phyloP scores from a whole-genome alignment of 2,329 filamentous ascomycete genomes.

The Tolypocladium paradoxum region DNA sequence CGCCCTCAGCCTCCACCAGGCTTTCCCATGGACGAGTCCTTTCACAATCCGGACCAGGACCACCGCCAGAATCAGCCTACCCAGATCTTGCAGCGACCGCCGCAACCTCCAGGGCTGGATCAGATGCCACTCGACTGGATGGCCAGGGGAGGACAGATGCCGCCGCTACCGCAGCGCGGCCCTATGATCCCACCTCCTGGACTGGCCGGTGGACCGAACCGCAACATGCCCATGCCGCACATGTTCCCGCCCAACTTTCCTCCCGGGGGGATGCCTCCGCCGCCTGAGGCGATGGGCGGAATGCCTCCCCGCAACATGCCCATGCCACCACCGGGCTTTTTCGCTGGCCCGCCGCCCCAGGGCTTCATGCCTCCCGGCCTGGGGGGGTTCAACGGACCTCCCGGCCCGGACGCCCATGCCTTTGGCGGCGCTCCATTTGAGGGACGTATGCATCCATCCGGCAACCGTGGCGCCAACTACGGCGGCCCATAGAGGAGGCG shows the following conservation, averaged over 20 bases:
- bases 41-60: slow-evolving; percentile 38
- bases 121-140: slow-evolving; percentile 48
- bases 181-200: slow-evolving; percentile 54
- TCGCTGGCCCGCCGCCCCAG: slow-evolving; percentile 35
- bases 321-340: slow-evolving; percentile 48
- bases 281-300: slow-evolving; percentile 37
- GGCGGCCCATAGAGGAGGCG: slow-evolving; percentile 17
- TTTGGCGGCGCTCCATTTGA: slow-evolving; percentile 42
- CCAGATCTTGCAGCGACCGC: slow-evolving; percentile 55
- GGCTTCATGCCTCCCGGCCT: slow-evolving; percentile 46
- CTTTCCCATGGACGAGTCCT: slow-evolving; percentile 42
- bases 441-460: slow-evolving; percentile 39
- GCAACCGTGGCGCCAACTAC: slow-evolving; percentile 26
- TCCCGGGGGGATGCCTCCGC: slow-evolving; percentile 30
- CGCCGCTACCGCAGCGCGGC: slow-evolving; percentile 29
- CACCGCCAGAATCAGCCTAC: slow-evolving; percentile 42
- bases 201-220: slow-evolving; percentile 25
- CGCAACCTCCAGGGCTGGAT: slow-evolving; percentile 48
- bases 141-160: slow-evolving; percentile 31
- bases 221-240: slow-evolving; percentile 40
- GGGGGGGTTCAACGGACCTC: slow-evolving; percentile 43
- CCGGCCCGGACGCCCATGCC: slow-evolving; percentile 32
- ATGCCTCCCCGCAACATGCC: slow-evolving; percentile 43
- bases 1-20: slow-evolving; percentile 36
- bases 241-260: slow-evolving; percentile 55